Conservation (phyloP, 176 grass and related monocot species). For the Oryza glaberrima region DNA sequence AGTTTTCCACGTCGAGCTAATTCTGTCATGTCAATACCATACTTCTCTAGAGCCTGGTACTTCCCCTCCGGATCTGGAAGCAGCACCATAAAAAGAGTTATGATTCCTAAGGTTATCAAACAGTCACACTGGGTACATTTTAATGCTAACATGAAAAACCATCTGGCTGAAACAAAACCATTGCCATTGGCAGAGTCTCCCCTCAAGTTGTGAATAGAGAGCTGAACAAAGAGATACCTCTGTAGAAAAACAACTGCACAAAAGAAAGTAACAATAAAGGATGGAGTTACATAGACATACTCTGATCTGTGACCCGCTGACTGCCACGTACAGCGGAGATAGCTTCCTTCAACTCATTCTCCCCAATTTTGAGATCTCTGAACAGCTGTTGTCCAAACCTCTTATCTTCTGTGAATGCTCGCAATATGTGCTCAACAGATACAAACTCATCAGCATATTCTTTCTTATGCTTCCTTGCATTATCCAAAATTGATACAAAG, state of each 20-base stretch:
- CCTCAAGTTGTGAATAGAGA: constrained; percentile 10
- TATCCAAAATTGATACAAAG: constrained; percentile 72
- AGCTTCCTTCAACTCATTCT: constrained; percentile 73
- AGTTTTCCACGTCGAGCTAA: constrained; percentile 85
- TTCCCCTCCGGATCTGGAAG: constrained; percentile 90
- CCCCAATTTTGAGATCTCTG: constrained; percentile 74
- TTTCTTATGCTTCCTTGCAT: constrained; percentile 77
- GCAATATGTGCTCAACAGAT: constrained; percentile 86
- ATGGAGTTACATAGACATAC: constrained; percentile 52
- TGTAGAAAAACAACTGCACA: constrained; percentile 1
- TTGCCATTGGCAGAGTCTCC: not conserved
- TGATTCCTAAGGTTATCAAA: not conserved
- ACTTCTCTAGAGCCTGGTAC: constrained; percentile 90
- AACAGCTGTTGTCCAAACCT: constrained; percentile 91
- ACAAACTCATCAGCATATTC: constrained; percentile 89
- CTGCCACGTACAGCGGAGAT: constrained; percentile 77
- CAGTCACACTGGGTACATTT: not conserved
- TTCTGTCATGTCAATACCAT: constrained; percentile 95
- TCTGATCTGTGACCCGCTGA: constrained; percentile 94
- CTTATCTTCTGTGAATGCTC: constrained; percentile 74
- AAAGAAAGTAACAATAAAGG: constrained; percentile 1
- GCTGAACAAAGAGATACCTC: not conserved
- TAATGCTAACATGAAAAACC: not conserved
- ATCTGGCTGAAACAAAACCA: not conserved
- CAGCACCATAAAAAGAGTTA: constrained; percentile 23